A percentile compares a stretch with the other conserved stretches of the same genome.
phyloP scores from a whole-genome alignment of 768 basidiomycete species.

The Suillus bovinus region DNA sequence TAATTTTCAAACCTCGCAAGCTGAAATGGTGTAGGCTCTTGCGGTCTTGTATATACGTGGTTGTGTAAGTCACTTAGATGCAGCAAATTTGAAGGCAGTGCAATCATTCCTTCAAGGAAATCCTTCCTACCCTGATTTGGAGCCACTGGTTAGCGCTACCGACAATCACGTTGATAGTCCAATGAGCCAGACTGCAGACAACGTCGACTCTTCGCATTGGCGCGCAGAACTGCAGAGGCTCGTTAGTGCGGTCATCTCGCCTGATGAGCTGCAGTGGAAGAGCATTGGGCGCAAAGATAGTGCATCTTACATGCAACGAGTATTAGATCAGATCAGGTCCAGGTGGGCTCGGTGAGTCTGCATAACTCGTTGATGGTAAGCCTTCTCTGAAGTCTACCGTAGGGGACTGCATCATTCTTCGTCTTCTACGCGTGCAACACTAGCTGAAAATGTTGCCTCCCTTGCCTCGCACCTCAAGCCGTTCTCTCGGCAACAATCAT shows the following conservation, averaged over 20 bases:
- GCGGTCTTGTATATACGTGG: slow-evolving; percentile 32
- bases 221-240: not conserved
- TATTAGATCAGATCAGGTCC: not conserved
- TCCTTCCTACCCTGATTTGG: slow-evolving; percentile 16
- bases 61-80: slow-evolving; percentile 31
- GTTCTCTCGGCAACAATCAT: slow-evolving; percentile 30
- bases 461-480: slow-evolving; percentile 26
- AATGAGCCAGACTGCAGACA: not conserved
- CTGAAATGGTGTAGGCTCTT: slow-evolving; percentile 16
- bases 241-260: not conserved
- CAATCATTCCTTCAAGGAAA: slow-evolving; percentile 23
- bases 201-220: not conserved
- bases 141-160: slow-evolving; percentile 7
- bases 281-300: not conserved
- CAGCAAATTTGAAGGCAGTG: slow-evolving; percentile 22
- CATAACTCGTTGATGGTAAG: not conserved
- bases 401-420: slow-evolving; percentile 41
- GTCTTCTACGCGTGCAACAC: slow-evolving; percentile 29
- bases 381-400: not conserved
- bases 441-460: slow-evolving; percentile 26
- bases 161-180: not conserved
- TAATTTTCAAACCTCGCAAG: not conserved
- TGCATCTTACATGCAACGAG: not conserved
- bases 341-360: slow-evolving; percentile 6
- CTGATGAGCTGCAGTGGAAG: slow-evolving; percentile 2